Conservation (phyloP, 164 flowering plant genomes). For the Saururus chinensis region DNA sequence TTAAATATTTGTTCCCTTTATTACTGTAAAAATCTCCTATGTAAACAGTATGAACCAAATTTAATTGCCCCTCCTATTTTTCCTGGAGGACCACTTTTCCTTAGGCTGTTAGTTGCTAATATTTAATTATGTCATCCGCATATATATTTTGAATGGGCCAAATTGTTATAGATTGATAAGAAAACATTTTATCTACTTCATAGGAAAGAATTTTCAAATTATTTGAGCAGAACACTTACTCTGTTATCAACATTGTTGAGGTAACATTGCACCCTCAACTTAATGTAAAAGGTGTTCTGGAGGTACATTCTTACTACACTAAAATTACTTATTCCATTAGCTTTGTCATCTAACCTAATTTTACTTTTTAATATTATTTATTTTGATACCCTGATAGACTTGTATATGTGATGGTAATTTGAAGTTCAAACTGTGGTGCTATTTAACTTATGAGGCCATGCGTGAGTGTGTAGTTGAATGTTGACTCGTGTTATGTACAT, state of each 20-base stretch:
- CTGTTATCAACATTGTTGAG: slow-evolving; percentile 93
- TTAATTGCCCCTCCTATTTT: slow-evolving; percentile 65
- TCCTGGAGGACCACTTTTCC: slow-evolving; percentile 65
- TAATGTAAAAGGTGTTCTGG: slow-evolving; percentile 77
- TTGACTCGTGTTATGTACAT: neutral
- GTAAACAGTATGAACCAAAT: no score
- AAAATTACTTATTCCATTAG: no score
- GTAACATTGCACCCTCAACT: slow-evolving; percentile 88
- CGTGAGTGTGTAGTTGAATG: neutral
- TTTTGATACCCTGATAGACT: neutral
- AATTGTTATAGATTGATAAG: slow-evolving; percentile 6
- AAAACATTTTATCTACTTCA: slow-evolving; percentile 16
- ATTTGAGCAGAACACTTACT: slow-evolving; percentile 83
- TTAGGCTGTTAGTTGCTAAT: slow-evolving; percentile 43
- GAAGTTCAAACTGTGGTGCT: neutral
- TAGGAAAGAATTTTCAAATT: slow-evolving; percentile 75
- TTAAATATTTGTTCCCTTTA: slow-evolving; percentile 1
- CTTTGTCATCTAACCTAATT: neutral
- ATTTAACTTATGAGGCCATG: neutral
- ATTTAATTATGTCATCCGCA: neutral
- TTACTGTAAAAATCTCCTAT: no score
- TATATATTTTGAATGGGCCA: neutral
- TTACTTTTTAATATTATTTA: no score
- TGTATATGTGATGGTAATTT: no score
- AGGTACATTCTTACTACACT: slow-evolving; percentile 32